Conservation (phyloP, 345 rosid species). For the Eucalyptus marginata region DNA sequence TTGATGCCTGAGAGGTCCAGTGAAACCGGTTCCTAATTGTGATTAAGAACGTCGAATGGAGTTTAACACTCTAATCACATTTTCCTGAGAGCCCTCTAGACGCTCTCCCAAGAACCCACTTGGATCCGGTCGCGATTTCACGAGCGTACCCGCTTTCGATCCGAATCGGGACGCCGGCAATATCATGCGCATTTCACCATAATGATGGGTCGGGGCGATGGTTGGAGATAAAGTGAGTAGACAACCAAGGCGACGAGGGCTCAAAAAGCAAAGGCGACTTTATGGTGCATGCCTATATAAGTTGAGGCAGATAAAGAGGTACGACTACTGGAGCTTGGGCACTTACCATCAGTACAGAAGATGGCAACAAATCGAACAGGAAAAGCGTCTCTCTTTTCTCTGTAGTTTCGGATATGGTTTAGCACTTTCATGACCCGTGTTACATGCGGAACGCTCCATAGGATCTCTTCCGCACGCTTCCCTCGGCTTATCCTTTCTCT, state of each 20-base stretch:
- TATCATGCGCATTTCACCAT: neutral
- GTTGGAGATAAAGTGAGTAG: neutral
- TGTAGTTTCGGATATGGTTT: neutral
- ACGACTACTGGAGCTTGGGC: neutral
- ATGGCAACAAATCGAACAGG: neutral
- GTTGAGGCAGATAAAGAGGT: neutral
- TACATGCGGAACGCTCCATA: neutral
- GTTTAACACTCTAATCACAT: neutral
- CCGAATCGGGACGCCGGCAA: neutral
- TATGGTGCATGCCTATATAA: neutral
- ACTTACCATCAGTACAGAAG: neutral
- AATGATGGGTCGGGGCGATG: neutral
- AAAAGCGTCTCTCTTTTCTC: neutral
- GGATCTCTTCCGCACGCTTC: neutral
- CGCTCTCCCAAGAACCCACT: neutral
- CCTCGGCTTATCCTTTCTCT: neutral
- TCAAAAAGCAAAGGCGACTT: neutral
- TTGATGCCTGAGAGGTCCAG: neutral
- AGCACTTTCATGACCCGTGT: neutral
- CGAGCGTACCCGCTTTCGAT: neutral
- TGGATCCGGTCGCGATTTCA: neutral
- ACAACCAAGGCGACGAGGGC: neutral
- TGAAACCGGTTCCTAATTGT: neutral
- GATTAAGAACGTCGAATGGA: neutral
- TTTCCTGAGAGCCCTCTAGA: neutral